Conservation (phyloP, 176 grass and related monocot genomes). For the Chrysopogon serrulatus region DNA sequence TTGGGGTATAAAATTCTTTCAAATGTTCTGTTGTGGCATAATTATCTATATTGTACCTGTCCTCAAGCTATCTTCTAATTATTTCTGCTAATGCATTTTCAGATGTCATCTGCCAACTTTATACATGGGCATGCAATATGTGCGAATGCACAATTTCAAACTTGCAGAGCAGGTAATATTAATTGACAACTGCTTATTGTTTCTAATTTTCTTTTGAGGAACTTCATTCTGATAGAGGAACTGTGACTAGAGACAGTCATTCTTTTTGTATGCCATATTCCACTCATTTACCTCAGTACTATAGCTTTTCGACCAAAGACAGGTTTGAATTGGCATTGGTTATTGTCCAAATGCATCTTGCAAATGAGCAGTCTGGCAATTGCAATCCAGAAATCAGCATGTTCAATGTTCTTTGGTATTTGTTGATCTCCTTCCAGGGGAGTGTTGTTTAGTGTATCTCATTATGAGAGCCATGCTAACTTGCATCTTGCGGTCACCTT, state of each 20-base stretch:
- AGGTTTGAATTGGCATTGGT: background rate
- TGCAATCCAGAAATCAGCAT: background rate
- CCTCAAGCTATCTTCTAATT: conserved; percentile 26
- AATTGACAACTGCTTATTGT: background rate
- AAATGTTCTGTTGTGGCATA: background rate
- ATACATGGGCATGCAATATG: conserved; percentile 96
- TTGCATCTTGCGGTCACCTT: background rate
- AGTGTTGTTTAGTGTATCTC: background rate
- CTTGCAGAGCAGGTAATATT: conserved; percentile 86
- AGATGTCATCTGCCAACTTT: conserved; percentile 96
- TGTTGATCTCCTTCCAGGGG: background rate
- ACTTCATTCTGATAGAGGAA: conserved; percentile 1
- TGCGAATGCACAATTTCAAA: conserved; percentile 87
- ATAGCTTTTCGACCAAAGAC: background rate
- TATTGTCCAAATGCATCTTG: background rate
- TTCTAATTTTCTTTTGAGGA: background rate
- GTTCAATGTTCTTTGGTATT: background rate
- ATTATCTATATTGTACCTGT: background rate
- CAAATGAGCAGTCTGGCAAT: background rate
- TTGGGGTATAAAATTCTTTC: background rate
- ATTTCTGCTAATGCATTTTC: conserved; percentile 23
- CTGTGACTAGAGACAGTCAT: background rate
- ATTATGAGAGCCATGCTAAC: background rate
- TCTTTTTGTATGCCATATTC: background rate
- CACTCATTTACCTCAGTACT: background rate